These are phyloP conservation scores for Cyberlindnera xishuangbannaensis DNA, from an alignment of 805 yeast species.

Conservation along the genomic window DNA sequence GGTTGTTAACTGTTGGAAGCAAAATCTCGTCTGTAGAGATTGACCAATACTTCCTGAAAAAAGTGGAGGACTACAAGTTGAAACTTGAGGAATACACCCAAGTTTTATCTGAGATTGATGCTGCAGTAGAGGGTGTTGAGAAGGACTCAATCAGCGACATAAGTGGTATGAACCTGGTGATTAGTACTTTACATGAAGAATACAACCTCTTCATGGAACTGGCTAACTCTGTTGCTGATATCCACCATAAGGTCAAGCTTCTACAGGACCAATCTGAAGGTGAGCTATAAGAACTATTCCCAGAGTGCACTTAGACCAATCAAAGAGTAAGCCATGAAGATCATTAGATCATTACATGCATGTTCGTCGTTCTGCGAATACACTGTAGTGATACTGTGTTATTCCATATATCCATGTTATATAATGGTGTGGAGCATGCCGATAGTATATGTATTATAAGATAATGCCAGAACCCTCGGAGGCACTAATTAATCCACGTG, in stretches of 20 bases:
- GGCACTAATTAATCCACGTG: conserved; percentile 1
- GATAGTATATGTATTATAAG: too few species aligned
- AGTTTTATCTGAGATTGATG: conserved; percentile 48
- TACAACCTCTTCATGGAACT: conserved; percentile 67
- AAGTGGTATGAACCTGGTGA: conserved; percentile 43
- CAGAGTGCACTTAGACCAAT: too few species aligned
- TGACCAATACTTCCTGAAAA: conserved; percentile 49
- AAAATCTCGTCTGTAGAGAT: conserved; percentile 50
- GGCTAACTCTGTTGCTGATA: conserved; percentile 66
- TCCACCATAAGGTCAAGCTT: conserved; percentile 48
- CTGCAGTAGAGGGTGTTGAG: conserved; percentile 56
- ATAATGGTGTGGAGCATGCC: too few species aligned
- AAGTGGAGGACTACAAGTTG: conserved; percentile 29
- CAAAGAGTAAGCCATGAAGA: too few species aligned
- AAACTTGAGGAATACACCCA: conserved; percentile 47
- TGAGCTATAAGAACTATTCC: conserved; percentile 2
- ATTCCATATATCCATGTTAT: too few species aligned
- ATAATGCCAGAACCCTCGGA: too few species aligned
- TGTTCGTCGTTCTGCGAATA: too few species aligned
- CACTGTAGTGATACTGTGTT: too few species aligned
- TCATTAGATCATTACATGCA: too few species aligned
- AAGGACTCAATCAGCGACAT: conserved; percentile 38
- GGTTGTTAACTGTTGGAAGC: conserved; percentile 47
- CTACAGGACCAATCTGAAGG: conserved; percentile 20
- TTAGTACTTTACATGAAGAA: conserved; percentile 61